Conservation (phyloP, 495 filamentous ascomycete genomes). For the Cudoniella acicularis region DNA sequence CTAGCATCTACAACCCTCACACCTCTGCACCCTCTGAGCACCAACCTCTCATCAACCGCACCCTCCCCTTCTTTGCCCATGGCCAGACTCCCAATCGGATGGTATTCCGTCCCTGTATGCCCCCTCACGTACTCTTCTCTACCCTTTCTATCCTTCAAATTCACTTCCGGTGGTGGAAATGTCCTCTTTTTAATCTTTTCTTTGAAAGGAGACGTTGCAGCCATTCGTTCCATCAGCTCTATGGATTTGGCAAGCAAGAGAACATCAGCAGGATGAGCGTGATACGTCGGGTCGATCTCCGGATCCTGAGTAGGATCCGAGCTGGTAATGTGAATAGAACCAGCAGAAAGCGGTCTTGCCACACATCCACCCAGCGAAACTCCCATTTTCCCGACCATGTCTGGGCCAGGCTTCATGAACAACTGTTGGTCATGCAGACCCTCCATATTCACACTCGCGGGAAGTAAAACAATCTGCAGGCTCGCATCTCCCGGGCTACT, state of each 20-base stretch:
- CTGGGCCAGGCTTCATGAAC: neutral
- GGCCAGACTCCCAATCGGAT: neutral
- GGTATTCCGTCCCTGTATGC: neutral
- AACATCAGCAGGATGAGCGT: slow-evolving; percentile 32
- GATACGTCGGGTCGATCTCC: slow-evolving; percentile 29
- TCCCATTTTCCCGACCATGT: slow-evolving; percentile 10
- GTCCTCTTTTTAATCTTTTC: slow-evolving; percentile 9
- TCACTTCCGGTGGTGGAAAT: neutral
- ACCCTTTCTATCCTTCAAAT: neutral
- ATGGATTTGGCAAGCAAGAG: slow-evolving; percentile 31
- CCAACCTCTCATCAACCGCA: slow-evolving; percentile 29
- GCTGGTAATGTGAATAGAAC: slow-evolving; percentile 32
- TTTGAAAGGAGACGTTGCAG: neutral
- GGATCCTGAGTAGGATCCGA: slow-evolving; percentile 29
- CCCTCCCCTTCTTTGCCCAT: slow-evolving; percentile 15
- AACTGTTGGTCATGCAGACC: neutral
- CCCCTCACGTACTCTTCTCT: neutral
- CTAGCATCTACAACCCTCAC: slow-evolving; percentile 37
- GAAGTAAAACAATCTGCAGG: slow-evolving; percentile 9
- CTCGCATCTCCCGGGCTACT: neutral
- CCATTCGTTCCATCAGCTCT: slow-evolving; percentile 1
- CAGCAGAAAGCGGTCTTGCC: slow-evolving; percentile 35
- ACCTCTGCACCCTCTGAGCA: slow-evolving; percentile 32
- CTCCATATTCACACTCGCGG: neutral
- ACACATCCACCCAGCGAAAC: slow-evolving; percentile 24